Evolutionary conservation across 2,329 filamentous ascomycete species (phyloP).

Genomic region (Bertia moriformis): DNA sequence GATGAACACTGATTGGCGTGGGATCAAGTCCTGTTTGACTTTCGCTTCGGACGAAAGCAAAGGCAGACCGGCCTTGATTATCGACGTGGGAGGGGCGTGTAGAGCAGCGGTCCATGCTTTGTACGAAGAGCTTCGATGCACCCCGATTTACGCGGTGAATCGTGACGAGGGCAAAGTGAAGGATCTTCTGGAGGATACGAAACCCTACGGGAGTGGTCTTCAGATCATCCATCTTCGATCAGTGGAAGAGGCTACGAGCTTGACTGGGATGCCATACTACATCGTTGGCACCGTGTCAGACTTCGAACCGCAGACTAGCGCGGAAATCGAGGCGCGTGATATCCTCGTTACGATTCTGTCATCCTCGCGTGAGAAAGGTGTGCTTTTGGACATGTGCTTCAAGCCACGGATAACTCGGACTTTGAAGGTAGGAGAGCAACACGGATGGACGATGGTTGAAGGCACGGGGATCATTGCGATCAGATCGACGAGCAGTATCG

Average conservation of each 20-base stretch:
- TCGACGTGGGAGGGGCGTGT: slow-evolving; percentile 24
- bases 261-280: slow-evolving; percentile 15
- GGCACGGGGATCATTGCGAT: slow-evolving; percentile 23
- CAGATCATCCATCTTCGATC: slow-evolving; percentile 14
- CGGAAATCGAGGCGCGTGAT: slow-evolving; percentile 11
- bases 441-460: slow-evolving; percentile 20
- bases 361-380: slow-evolving; percentile 10
- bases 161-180: slow-evolving; percentile 14
- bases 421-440: slow-evolving; percentile 14
- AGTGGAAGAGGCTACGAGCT: slow-evolving; percentile 9
- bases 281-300: slow-evolving; percentile 22
- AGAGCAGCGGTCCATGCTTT: slow-evolving; percentile 22
- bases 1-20: slow-evolving; percentile 26
- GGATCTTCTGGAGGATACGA: slow-evolving; percentile 11
- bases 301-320: slow-evolving; percentile 12
- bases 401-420: slow-evolving; percentile 21
- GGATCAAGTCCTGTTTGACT: slow-evolving; percentile 19
- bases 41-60: slow-evolving; percentile 6
- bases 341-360: slow-evolving; percentile 14
- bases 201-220: too few species aligned
- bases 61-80: slow-evolving; percentile 15
- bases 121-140: slow-evolving; percentile 10
- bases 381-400: slow-evolving; percentile 25
- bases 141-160: slow-evolving; percentile 19
- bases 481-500: slow-evolving; percentile 23